Conservation (phyloP, 1,139 yeast genomes). For the Scheffersomyces quercinus region DNA sequence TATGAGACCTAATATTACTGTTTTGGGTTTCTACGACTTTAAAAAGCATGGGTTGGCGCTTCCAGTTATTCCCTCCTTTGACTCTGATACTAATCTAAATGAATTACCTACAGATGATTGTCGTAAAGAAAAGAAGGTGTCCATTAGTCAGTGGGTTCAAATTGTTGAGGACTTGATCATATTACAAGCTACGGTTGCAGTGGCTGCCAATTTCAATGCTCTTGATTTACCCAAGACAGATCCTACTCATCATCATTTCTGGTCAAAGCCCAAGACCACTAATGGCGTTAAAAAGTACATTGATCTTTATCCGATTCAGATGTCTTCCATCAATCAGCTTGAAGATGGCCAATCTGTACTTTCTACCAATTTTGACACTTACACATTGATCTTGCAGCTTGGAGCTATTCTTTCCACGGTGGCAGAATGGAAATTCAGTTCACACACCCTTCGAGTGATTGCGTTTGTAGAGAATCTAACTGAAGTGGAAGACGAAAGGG, state of each 20-base stretch:
- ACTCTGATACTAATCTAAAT: conserved; percentile 14
- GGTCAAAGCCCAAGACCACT: conserved; percentile 15
- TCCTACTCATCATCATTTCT: conserved; percentile 15
- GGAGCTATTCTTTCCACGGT: conserved; percentile 93
- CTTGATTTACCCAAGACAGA: conserved; percentile 55
- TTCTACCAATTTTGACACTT: conserved; percentile 92
- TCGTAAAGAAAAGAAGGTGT: conserved; percentile 66
- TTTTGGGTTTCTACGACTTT: conserved; percentile 80
- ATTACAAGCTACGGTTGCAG: conserved; percentile 91
- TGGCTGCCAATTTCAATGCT: conserved; percentile 80
- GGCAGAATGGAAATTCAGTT: conserved; percentile 80
- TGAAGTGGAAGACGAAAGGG: conserved; percentile 71
- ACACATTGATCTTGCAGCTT: conserved; percentile 84
- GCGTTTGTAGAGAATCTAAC: conserved; percentile 79
- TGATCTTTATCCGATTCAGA: conserved; percentile 93
- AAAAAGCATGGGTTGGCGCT: conserved; percentile 39
- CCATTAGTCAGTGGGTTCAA: conserved; percentile 86
- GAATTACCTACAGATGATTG: conserved; percentile 80
- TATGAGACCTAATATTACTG: conserved; percentile 94
- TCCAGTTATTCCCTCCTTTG: conserved; percentile 21
- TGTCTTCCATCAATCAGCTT: conserved; percentile 77
- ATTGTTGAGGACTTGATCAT: conserved; percentile 87
- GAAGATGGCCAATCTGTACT: conserved; percentile 67
- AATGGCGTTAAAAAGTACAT: conserved; percentile 52
- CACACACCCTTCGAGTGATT: conserved; percentile 70